Evolutionary conservation across 2,329 filamentous ascomycete species (phyloP).

Genomic region (Colletotrichum trifolii): DNA sequence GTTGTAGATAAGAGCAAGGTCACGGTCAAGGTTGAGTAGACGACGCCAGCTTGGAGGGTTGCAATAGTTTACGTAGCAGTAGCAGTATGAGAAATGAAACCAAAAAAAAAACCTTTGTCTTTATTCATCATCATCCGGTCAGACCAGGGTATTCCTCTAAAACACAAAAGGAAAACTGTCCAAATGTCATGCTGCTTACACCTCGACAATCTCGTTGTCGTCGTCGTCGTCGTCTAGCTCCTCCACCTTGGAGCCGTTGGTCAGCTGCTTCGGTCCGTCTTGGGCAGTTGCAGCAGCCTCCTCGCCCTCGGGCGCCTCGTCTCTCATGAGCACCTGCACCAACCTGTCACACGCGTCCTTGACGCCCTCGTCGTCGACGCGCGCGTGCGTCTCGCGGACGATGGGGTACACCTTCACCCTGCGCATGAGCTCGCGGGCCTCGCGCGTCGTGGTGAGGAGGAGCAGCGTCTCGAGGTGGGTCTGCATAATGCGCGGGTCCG

Average conservation of each 20-base stretch:
- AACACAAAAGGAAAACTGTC: conserved; percentile 24
- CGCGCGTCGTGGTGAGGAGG: conserved; percentile 81
- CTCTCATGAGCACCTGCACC: conserved; percentile 88
- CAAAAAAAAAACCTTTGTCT: background rate
- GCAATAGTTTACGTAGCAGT: background rate
- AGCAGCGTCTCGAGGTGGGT: conserved; percentile 91
- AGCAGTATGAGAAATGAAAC: background rate
- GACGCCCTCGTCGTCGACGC: conserved; percentile 82
- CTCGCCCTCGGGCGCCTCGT: conserved; percentile 71
- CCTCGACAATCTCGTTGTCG: conserved; percentile 66
- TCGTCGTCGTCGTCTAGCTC: conserved; percentile 61
- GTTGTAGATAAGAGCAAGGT: conserved; percentile 49
- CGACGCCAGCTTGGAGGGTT: background rate
- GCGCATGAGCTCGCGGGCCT: conserved; percentile 80
- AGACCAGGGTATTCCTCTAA: conserved; percentile 36
- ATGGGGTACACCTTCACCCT: conserved; percentile 88
- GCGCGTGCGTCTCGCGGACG: conserved; percentile 84
- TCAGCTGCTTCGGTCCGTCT: conserved; percentile 50
- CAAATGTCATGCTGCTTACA: conserved; percentile 45
- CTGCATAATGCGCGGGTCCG: conserved; percentile 79
- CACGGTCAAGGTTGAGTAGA: conserved; percentile 37
- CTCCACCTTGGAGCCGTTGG: conserved; percentile 55
- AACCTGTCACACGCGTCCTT: conserved; percentile 87
- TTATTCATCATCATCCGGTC: conserved; percentile 4
- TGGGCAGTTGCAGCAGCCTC: conserved; percentile 41